A percentile compares a stretch with the other conserved stretches of the same genome.
phyloP scores from a whole-genome alignment of 805 yeast genomes.

The Saccharomycopsis sp. region DNA sequence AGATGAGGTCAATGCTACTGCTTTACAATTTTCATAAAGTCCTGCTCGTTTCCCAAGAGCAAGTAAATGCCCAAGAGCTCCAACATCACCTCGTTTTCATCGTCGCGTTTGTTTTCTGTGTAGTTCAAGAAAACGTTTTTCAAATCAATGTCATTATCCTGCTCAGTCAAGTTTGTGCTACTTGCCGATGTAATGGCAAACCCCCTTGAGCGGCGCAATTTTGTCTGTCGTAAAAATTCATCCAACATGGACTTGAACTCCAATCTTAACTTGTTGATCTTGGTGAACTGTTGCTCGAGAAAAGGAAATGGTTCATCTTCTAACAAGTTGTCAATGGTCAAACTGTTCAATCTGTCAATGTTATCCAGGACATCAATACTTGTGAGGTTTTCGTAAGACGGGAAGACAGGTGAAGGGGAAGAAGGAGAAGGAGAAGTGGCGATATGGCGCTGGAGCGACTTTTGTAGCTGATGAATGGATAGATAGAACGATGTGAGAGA shows the following conservation, averaged over 20 bases:
- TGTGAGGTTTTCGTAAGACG: background rate
- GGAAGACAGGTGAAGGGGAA: background rate
- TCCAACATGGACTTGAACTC: slow-evolving; percentile 16
- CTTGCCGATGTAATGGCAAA: background rate
- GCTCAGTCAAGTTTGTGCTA: background rate
- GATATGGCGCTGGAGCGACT: background rate
- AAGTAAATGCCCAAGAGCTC: slow-evolving; percentile 16
- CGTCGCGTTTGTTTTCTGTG: background rate
- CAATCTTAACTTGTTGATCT: slow-evolving; percentile 14
- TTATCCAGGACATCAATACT: slow-evolving; percentile 7
- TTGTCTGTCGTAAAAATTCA: slow-evolving; percentile 4
- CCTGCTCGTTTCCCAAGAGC: slow-evolving; percentile 12
- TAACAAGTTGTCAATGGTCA: slow-evolving; percentile 1
- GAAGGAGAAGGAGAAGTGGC: background rate
- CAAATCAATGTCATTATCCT: background rate
- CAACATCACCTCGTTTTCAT: background rate
- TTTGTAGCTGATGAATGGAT: too few relatives aligned
- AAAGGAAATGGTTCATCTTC: too few relatives aligned
- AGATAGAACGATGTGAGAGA: slow-evolving; percentile 1
- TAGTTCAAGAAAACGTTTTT: slow-evolving; percentile 1
- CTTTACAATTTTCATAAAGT: slow-evolving; percentile 7
- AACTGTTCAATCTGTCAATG: slow-evolving; percentile 10
- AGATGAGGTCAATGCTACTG: too few relatives aligned
- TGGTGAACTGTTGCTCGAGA: slow-evolving; percentile 10
- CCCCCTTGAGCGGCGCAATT: too few relatives aligned